A percentile compares a stretch with the other conserved stretches of the same genome.
phyloP scores from a whole-genome alignment of 179 eudicot genomes.

The Dionaea muscipula region DNA sequence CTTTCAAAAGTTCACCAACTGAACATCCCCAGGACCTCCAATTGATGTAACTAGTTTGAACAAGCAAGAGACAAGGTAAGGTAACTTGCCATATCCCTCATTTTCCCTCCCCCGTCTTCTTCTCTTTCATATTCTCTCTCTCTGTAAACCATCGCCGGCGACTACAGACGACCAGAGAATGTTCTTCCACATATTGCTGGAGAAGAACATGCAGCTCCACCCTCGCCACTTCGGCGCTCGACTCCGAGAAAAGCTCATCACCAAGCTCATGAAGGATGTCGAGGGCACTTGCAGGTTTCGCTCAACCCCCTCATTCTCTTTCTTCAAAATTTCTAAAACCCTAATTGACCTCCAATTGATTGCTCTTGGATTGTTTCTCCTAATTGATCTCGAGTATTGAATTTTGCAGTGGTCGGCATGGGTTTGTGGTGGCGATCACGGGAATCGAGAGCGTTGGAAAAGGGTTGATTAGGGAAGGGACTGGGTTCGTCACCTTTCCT shows the following conservation, averaged over 20 bases:
- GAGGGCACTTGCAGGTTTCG: conserved; percentile 95
- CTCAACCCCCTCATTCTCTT: conserved; percentile 12
- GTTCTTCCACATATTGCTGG: conserved; percentile 87
- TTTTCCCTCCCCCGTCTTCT: too few relatives aligned
- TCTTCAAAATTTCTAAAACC: too few relatives aligned
- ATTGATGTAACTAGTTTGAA: too few relatives aligned
- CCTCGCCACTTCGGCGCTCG: conserved; percentile 93
- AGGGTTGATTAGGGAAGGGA: conserved; percentile 84
- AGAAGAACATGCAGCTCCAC: conserved; percentile 88
- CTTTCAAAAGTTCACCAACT: too few relatives aligned
- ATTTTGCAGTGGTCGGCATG: conserved; percentile 69
- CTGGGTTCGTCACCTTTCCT: conserved; percentile 88
- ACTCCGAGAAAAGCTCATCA: conserved; percentile 65
- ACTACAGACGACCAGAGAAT: conserved; percentile 13
- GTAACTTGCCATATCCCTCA: too few relatives aligned
- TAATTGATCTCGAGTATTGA: neutral
- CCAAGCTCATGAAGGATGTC: conserved; percentile 85
- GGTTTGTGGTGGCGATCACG: conserved; percentile 87
- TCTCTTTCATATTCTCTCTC: too few relatives aligned
- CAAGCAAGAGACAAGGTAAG: too few relatives aligned
- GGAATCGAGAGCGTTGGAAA: conserved; percentile 89
- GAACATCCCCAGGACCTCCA: too few relatives aligned
- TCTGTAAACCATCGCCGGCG: too few relatives aligned
- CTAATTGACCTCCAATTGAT: too few relatives aligned
- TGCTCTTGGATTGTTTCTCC: neutral